phyloP scores from a whole-genome alignment of 148 eudicot genomes.

The Heliamphora exappendiculata region DNA sequence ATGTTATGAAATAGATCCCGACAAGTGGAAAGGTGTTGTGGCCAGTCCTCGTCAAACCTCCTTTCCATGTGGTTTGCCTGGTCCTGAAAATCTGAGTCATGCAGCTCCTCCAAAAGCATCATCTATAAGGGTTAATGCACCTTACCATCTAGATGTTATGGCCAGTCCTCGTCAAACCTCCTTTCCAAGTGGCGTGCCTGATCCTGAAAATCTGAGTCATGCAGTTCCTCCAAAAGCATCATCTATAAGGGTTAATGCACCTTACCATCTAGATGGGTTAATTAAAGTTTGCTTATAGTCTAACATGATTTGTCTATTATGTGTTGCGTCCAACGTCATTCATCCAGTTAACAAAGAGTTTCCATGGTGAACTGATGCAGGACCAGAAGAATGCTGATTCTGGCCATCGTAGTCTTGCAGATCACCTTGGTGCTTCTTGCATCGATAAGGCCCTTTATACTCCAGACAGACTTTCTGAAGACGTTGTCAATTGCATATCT shows the following conservation, averaged over 20 bases:
- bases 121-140: constrained; percentile 14
- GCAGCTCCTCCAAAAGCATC: constrained; percentile 12
- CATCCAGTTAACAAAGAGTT: neutral
- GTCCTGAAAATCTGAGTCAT: constrained; percentile 14
- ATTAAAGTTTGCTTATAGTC: neutral
- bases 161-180: constrained; percentile 4
- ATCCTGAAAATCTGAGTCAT: constrained; percentile 14
- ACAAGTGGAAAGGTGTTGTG: neutral
- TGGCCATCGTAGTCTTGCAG: constrained; percentile 41
- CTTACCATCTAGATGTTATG: constrained; percentile 1
- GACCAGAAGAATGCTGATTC: constrained; percentile 18
- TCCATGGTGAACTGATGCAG: constrained; percentile 20
- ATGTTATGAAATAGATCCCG: neutral
- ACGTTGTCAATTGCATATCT: constrained; percentile 43
- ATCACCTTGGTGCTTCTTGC: constrained; percentile 33
- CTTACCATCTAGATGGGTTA: neutral
- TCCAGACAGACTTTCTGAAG: constrained; percentile 47
- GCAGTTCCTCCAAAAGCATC: constrained; percentile 12
- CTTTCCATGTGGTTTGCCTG: constrained; percentile 7
- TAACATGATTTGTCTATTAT: neutral
- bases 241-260: constrained; percentile 14
- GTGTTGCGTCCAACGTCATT: neutral
- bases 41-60: constrained; percentile 4
- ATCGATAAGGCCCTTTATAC: constrained; percentile 18
- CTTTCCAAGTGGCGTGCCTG: constrained; percentile 6